Percentiles rank a stretch among this genome's conserved stretches.
phyloP scores from a whole-genome alignment of 2,329 filamentous ascomycete species.

The Colletotrichum sp. region DNA sequence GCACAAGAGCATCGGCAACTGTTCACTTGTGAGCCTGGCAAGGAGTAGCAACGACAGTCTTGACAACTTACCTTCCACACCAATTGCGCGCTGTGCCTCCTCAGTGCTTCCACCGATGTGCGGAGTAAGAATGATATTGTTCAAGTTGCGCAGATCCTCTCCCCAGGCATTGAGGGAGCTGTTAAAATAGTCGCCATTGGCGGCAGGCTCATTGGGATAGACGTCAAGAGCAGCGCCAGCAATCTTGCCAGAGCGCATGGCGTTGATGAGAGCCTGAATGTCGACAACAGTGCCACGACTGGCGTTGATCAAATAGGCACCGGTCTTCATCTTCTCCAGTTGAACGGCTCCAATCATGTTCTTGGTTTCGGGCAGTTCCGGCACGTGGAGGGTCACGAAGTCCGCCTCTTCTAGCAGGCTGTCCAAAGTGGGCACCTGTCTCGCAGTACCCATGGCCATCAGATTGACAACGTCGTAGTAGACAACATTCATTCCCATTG shows the following conservation, averaged over 20 bases:
- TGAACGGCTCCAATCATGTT: constrained; percentile 86
- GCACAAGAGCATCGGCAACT: constrained; percentile 85
- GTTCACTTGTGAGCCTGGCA: neutral
- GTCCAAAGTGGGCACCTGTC: constrained; percentile 80
- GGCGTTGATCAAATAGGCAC: constrained; percentile 95
- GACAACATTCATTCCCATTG: constrained; percentile 97
- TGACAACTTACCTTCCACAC: constrained; percentile 70
- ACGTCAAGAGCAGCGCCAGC: constrained; percentile 97
- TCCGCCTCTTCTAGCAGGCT: constrained; percentile 80
- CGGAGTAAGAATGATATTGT: constrained; percentile 93
- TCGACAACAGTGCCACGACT: constrained; percentile 93
- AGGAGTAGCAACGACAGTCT: neutral
- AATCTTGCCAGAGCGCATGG: constrained; percentile 84
- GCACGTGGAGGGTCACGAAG: constrained; percentile 94
- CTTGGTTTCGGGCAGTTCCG: constrained; percentile 89
- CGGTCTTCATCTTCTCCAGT: constrained; percentile 88
- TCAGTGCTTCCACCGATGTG: constrained; percentile 98
- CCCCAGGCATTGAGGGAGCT: constrained; percentile 83
- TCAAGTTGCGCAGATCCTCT: constrained; percentile 82
- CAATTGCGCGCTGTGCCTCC: constrained; percentile 95
- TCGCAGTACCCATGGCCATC: constrained; percentile 90
- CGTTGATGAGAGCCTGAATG: constrained; percentile 88
- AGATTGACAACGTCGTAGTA: constrained; percentile 96
- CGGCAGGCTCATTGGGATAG: constrained; percentile 90
- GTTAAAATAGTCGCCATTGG: constrained; percentile 95